phyloP scores from a whole-genome alignment of 2,329 filamentous ascomycete species.

The Pseudophaeomoniella oleicola region DNA sequence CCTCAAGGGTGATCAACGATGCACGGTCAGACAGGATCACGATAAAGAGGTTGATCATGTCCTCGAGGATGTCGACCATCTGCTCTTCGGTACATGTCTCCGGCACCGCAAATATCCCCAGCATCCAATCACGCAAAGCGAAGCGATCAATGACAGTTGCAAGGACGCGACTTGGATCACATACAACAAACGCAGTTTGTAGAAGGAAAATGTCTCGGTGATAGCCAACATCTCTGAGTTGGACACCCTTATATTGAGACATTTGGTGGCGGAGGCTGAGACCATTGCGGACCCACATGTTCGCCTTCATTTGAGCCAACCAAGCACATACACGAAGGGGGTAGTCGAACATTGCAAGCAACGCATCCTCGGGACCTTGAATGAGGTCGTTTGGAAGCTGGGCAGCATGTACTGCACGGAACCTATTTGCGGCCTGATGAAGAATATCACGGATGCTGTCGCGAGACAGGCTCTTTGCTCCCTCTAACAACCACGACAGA shows the following conservation, averaged over 20 bases:
- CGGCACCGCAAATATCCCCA: slow-evolving; percentile 61
- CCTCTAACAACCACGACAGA: slow-evolving; percentile 88
- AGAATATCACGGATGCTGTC: slow-evolving; percentile 55
- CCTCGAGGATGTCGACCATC: slow-evolving; percentile 84
- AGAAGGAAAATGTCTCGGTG: slow-evolving; percentile 90
- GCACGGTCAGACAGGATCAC: slow-evolving; percentile 80
- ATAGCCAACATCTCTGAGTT: slow-evolving; percentile 80
- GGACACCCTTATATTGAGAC: slow-evolving; percentile 78
- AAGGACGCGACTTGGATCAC: slow-evolving; percentile 67
- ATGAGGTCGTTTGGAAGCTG: slow-evolving; percentile 8
- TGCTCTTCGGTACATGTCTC: slow-evolving; percentile 73
- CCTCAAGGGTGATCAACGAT: slow-evolving; percentile 55
- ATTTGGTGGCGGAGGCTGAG: slow-evolving; percentile 93
- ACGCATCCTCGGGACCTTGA: slow-evolving; percentile 53
- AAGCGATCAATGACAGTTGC: slow-evolving; percentile 87
- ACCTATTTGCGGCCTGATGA: slow-evolving; percentile 55
- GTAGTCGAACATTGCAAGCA: slow-evolving; percentile 82
- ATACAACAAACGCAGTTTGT: slow-evolving; percentile 79
- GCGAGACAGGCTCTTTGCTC: slow-evolving; percentile 59
- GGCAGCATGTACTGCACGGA: slow-evolving; percentile 43
- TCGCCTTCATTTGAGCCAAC: slow-evolving; percentile 95
- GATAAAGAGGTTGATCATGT: slow-evolving; percentile 87
- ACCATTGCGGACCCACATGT: slow-evolving; percentile 97
- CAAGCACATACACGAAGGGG: slow-evolving; percentile 87
- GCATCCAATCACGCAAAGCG: slow-evolving; percentile 75